Evolutionary conservation across 2,329 filamentous ascomycete genomes (phyloP).

Genomic region (Mycosphaerella sp.): DNA sequence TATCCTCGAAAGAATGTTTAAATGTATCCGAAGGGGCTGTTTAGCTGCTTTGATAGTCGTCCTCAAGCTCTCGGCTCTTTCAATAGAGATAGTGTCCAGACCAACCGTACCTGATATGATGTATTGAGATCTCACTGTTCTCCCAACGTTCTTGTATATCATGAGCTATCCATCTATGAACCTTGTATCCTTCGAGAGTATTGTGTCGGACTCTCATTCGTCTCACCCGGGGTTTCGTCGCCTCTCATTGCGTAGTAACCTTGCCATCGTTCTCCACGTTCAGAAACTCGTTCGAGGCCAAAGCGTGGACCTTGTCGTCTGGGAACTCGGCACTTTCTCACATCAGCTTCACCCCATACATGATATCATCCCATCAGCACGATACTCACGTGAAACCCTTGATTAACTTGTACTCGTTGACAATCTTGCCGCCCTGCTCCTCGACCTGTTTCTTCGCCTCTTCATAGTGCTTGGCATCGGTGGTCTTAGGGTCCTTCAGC

Average conservation of each 20-base stretch:
- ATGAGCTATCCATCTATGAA: background rate
- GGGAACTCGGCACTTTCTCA: constrained; percentile 63
- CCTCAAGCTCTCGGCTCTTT: too few relatives aligned
- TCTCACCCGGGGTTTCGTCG: background rate
- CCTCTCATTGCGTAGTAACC: constrained; percentile 60
- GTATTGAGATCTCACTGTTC: background rate
- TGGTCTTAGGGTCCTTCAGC: constrained; percentile 55
- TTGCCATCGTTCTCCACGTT: constrained; percentile 70
- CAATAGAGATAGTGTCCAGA: background rate
- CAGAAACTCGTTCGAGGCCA: constrained; percentile 65
- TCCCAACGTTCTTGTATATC: background rate
- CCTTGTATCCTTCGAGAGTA: background rate
- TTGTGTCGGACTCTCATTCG: too few relatives aligned
- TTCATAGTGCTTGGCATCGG: constrained; percentile 59
- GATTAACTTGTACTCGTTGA: constrained; percentile 76
- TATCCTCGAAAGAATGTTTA: too few relatives aligned
- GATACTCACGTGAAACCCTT: constrained; percentile 81
- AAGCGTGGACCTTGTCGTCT: constrained; percentile 57
- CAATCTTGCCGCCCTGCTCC: constrained; percentile 76
- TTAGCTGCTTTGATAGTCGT: too few relatives aligned
- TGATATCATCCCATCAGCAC: background rate
- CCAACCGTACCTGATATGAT: background rate
- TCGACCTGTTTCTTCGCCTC: constrained; percentile 70
- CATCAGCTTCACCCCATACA: background rate
- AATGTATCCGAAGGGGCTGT: too few relatives aligned